These are phyloP conservation scores for Fusarium hostae DNA, from an alignment of 2,329 filamentous ascomycete species.

Conservation along the genomic window DNA sequence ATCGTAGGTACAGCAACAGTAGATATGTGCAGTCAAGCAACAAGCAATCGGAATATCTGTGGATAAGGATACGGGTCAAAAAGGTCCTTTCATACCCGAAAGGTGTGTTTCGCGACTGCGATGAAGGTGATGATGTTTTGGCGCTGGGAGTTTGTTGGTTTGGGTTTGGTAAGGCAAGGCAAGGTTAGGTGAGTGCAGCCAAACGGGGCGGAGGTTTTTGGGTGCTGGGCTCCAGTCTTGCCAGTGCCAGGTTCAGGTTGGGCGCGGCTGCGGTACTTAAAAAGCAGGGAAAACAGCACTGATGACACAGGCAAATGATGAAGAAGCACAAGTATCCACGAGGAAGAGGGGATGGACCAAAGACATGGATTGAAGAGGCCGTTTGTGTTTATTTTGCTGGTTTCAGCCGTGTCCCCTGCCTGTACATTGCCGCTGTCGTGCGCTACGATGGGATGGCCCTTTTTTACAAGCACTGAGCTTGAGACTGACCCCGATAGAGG, in stretches of 20 bases:
- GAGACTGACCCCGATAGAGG: background rate
- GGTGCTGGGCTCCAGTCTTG: slow-evolving; percentile 10
- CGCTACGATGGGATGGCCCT: slow-evolving; percentile 13
- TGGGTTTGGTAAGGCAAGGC: slow-evolving; percentile 14
- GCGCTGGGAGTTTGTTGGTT: slow-evolving; percentile 26
- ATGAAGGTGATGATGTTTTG: slow-evolving; percentile 23
- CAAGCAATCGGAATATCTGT: background rate
- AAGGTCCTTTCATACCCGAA: background rate
- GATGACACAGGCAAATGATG: slow-evolving; percentile 19
- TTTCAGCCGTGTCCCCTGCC: slow-evolving; percentile 35
- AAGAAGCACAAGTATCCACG: slow-evolving; percentile 24
- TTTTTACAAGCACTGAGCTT: slow-evolving; percentile 8
- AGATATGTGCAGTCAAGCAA: background rate
- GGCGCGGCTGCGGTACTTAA: slow-evolving; percentile 33
- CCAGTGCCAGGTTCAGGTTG: slow-evolving; percentile 18
- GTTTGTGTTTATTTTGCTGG: slow-evolving; percentile 34
- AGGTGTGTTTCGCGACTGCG: slow-evolving; percentile 13
- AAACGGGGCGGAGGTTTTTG: slow-evolving; percentile 35
- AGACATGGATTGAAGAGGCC: slow-evolving; percentile 8
- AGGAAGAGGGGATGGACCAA: background rate
- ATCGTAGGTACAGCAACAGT: slow-evolving; percentile 1
- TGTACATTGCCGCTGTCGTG: slow-evolving; percentile 18
- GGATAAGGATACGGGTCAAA: background rate
- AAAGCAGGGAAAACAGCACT: slow-evolving; percentile 22
- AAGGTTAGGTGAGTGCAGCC: slow-evolving; percentile 23